Evolutionary conservation across 768 basidiomycete genomes (phyloP).

Genomic region (Erythrobasidium yunnanense): DNA sequence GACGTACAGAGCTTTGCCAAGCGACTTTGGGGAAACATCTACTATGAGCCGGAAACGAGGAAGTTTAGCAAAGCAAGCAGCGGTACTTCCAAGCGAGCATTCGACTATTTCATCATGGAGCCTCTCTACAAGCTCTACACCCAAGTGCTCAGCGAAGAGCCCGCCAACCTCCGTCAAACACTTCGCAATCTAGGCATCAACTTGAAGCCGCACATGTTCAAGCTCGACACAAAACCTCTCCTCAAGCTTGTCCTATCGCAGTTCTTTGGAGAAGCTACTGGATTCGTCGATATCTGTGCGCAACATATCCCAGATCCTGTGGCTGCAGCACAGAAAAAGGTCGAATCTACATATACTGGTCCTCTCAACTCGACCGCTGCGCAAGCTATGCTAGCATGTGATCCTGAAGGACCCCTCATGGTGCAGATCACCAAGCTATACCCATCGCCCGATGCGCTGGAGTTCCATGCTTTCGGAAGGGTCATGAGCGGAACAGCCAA

Average conservation of each 20-base stretch:
- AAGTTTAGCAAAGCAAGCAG: constrained; percentile 83
- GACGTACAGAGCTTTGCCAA: constrained; percentile 77
- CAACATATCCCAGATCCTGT: constrained; percentile 68
- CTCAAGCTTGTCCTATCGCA: constrained; percentile 86
- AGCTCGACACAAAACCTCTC: constrained; percentile 94
- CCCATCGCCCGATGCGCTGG: constrained; percentile 90
- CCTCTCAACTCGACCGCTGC: constrained; percentile 71
- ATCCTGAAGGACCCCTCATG: constrained; percentile 76
- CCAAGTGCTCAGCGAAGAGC: constrained; percentile 79
- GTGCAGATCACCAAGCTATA: constrained; percentile 89
- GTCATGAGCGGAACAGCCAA: constrained; percentile 81
- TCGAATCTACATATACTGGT: constrained; percentile 73
- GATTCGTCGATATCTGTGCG: constrained; percentile 82
- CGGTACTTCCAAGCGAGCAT: constrained; percentile 55
- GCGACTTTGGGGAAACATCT: constrained; percentile 96
- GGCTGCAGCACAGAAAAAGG: constrained; percentile 42
- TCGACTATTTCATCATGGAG: constrained; percentile 90
- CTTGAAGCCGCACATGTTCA: constrained; percentile 86
- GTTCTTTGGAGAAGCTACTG: constrained; percentile 72
- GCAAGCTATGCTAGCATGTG: constrained; percentile 66
- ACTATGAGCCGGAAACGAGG: constrained; percentile 69
- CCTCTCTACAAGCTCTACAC: constrained; percentile 96
- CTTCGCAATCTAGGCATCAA: constrained; percentile 65
- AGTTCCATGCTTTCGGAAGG: constrained; percentile 90
- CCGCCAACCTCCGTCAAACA: constrained; percentile 72